Evolutionary conservation across 495 filamentous ascomycete genomes (phyloP), one percentile per base, ranked within the genome.

Genomic region (Aspergillus affinis): DNA sequence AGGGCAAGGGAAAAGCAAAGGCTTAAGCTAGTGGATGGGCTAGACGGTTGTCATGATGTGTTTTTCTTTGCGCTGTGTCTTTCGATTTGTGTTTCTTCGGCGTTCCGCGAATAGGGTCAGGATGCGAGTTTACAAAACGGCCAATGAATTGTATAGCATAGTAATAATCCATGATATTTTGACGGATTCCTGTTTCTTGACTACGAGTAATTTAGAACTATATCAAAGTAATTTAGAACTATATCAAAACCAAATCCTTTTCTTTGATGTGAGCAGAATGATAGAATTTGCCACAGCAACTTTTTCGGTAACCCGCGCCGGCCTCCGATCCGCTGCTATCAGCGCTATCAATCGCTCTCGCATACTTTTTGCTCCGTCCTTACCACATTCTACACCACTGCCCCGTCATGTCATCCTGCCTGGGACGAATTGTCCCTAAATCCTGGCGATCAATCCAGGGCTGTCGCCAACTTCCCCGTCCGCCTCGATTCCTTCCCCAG

Each of bases 1-100:
- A 74, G 13, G 66, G 60, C 30, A 78, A 80, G 64, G 78, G 76
- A 30, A 78, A 79, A 55, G 72, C 70, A 3, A 71, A 69, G 29
- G 76, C 73, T 36, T 78, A 53, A 57, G 26, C 13, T 12, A 55
- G 52, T 12, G 6, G 30, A 12, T 8, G 48, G 15, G n/a, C 23
- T 6, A 15, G 20, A 56, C 18, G 41, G 29, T 48, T 50, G 60
- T 64, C 65, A 63, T 61, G 57, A 65, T 62, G 65, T 69, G 29
- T 53, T 58, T 54, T 26, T 4, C 32, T 51, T 45, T 55, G 12
- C 46, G 48, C 41, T 41, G 15, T 27, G 2, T 54, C 29, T 55
- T 36, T 29, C 10, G 10, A 20, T 41, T 55, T 48, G 15, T 27
- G 51, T 51, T 41, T 41, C 36, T 41, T 17, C 36, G 12, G 36